phyloP scores from a whole-genome alignment of 2,329 filamentous ascomycete genomes.

The Fusarium multiceps region DNA sequence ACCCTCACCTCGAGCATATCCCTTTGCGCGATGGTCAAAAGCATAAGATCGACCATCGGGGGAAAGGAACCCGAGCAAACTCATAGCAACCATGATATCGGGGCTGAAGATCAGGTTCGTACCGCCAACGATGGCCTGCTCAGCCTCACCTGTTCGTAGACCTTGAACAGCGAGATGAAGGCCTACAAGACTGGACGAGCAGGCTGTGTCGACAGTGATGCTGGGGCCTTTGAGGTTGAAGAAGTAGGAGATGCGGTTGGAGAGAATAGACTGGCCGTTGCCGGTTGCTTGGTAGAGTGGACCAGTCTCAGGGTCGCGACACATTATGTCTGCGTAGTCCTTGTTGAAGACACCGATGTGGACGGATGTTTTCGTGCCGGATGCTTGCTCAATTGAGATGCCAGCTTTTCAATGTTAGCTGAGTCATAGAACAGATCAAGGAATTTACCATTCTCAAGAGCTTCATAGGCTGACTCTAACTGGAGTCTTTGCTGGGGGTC shows the following conservation, averaged over 20 bases:
- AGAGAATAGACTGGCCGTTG: neutral
- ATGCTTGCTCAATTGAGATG: neutral
- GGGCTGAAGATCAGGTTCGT: conserved; percentile 8
- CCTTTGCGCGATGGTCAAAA: conserved; percentile 12
- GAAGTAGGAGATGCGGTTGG: conserved; percentile 15
- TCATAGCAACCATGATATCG: conserved; percentile 12
- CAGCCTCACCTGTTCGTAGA: conserved; percentile 4
- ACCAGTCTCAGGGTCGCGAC: neutral
- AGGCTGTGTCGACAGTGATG: conserved; percentile 24
- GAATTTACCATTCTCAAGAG: neutral
- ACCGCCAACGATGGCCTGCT: conserved; percentile 5
- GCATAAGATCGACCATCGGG: neutral
- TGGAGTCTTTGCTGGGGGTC: neutral
- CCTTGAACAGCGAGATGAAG: conserved; percentile 11
- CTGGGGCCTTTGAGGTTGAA: conserved; percentile 14
- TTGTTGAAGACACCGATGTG: neutral
- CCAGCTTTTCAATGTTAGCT: neutral
- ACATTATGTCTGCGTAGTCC: neutral
- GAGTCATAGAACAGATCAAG: neutral
- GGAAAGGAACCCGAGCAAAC: neutral
- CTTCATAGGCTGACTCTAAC: neutral
- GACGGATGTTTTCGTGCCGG: neutral
- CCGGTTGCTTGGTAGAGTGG: neutral
- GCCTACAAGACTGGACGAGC: conserved; percentile 10
- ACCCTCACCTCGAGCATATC: conserved; percentile 19